Percentiles rank a stretch among this genome's conserved stretches.
Evolutionary conservation across 192 early-diverging fungal species (phyloP).

Genomic region (Entomortierella beljakovae): DNA sequence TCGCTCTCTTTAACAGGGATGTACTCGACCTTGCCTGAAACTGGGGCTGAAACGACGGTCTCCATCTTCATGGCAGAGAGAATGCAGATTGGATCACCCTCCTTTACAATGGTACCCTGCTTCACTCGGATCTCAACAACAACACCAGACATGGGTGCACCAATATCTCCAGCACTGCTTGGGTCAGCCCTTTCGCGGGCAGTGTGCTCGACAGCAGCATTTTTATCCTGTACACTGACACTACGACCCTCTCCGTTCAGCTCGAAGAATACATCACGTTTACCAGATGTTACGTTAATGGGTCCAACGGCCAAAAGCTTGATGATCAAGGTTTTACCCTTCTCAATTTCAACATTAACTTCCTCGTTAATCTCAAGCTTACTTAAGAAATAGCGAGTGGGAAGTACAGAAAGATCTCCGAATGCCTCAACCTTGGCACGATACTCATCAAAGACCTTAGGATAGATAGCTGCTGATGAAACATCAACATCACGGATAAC

Average conservation of each 20-base stretch:
- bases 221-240: conserved; percentile 75
- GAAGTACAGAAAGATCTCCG: conserved; percentile 90
- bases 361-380: conserved; percentile 92
- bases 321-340: conserved; percentile 91
- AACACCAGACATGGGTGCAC: conserved; percentile 96
- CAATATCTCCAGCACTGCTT: conserved; percentile 81
- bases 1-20: conserved; percentile 81
- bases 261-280: conserved; percentile 95
- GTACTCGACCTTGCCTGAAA: conserved; percentile 79
- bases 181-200: conserved; percentile 83
- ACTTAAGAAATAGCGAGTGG: conserved; percentile 90
- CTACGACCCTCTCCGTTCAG: conserved; percentile 95
- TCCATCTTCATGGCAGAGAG: conserved; percentile 99
- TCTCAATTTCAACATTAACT: conserved; percentile 86
- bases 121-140: conserved; percentile 93
- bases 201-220: conserved; percentile 71
- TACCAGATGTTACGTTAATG: conserved; percentile 74
- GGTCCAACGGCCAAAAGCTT: conserved; percentile 91
- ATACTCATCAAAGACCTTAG: conserved; percentile 93
- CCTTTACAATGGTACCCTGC: conserved; percentile 83
- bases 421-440: conserved; percentile 76
- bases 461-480: conserved; percentile 91
- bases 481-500: conserved; percentile 90
- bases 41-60: conserved; percentile 88
- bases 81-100: conserved; percentile 91